Conservation (phyloP, 2,329 filamentous ascomycete species). For the Colletotrichum sublineola region DNA sequence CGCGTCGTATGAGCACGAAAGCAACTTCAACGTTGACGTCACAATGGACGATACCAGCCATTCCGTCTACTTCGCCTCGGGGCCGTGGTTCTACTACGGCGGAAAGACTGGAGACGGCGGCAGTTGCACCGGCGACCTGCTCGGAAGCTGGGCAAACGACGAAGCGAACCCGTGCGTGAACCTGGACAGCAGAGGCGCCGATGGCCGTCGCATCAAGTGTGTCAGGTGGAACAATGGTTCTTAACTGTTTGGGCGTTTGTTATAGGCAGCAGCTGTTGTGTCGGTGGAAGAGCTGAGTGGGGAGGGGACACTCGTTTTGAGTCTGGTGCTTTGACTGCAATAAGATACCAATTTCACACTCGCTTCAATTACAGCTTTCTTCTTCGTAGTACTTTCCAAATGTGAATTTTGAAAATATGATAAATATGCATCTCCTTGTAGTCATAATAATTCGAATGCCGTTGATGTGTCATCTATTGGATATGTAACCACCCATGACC, state of each 20-base stretch:
- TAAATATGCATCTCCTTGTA: neutral
- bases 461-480: too few relatives aligned
- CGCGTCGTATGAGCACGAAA: conserved; percentile 24
- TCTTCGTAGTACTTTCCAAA: neutral
- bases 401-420: too few relatives aligned
- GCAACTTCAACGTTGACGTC: conserved; percentile 32
- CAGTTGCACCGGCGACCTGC: conserved; percentile 15
- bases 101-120: conserved; percentile 24
- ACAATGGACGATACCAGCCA: conserved; percentile 31
- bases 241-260: neutral
- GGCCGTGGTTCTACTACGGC: conserved; percentile 23
- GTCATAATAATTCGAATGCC: neutral
- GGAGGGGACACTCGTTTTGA: neutral
- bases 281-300: neutral
- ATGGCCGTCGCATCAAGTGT: conserved; percentile 17
- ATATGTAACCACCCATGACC: neutral
- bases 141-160: conserved; percentile 24
- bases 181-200: conserved; percentile 15
- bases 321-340: neutral
- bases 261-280: neutral
- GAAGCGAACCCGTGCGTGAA: conserved; percentile 15
- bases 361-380: neutral
- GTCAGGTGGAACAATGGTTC: conserved; percentile 20
- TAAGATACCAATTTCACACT: neutral
- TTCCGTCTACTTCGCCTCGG: conserved; percentile 31